Percentiles rank a stretch among this genome's conserved stretches.
These are phyloP conservation scores for Rhizopogon vinicolor DNA, from an alignment of 768 basidiomycete genomes.

Conservation along the genomic window DNA sequence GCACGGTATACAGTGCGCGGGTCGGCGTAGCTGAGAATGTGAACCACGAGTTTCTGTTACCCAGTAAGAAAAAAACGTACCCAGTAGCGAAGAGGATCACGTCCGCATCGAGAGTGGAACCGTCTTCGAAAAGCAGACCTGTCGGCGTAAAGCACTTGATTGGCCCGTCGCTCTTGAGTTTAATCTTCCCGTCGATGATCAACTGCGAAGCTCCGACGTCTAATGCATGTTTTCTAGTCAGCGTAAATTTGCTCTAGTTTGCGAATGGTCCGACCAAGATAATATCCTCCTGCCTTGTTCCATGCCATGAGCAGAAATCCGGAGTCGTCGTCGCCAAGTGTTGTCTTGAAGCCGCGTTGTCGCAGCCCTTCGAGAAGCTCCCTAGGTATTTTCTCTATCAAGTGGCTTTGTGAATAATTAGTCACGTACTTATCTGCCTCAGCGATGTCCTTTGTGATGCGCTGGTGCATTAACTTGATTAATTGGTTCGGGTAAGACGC, in stretches of 20 bases:
- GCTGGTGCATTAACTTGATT: constrained; percentile 26
- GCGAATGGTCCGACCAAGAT: constrained; percentile 42
- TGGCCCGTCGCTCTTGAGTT: constrained; percentile 38
- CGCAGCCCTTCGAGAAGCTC: constrained; percentile 52
- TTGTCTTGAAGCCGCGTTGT: constrained; percentile 52
- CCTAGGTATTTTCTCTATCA: constrained; percentile 20
- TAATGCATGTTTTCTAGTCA: constrained; percentile 5
- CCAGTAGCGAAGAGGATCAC: constrained; percentile 48
- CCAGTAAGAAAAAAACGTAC: constrained; percentile 15
- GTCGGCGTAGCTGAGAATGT: constrained; percentile 16
- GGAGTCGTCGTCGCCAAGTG: constrained; percentile 44
- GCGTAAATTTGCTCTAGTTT: too few relatives aligned
- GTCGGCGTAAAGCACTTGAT: constrained; percentile 35
- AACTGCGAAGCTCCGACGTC: constrained; percentile 38
- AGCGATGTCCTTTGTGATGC: constrained; percentile 39
- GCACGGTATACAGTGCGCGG: constrained; percentile 10
- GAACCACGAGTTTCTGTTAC: not conserved
- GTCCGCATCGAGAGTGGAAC: constrained; percentile 41
- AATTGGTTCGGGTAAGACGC: constrained; percentile 40
- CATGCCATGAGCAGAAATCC: constrained; percentile 48
- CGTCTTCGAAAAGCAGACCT: constrained; percentile 38
- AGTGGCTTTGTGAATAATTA: not conserved
- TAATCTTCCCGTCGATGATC: constrained; percentile 44
- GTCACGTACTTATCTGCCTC: constrained; percentile 48
- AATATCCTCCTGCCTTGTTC: constrained; percentile 57